Evolutionary conservation across 805 yeast species (phyloP).

Genomic region (Lipomyces spencermartinsiae): DNA sequence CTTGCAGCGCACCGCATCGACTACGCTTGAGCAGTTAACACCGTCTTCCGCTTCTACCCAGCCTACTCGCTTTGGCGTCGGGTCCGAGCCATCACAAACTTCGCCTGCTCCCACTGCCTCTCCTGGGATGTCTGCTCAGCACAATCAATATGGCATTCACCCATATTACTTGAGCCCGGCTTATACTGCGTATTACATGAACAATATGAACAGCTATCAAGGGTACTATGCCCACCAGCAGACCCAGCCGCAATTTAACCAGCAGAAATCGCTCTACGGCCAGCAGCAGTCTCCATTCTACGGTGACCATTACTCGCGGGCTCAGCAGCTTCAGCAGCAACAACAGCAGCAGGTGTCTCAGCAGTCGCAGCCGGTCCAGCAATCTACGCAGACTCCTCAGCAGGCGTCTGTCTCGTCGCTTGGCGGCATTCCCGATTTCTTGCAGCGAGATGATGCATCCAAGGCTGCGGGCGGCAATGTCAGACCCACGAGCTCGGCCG

Average conservation of each 20-base stretch:
- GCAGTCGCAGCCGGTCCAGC: constrained; percentile 24
- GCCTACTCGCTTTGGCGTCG: constrained; percentile 38
- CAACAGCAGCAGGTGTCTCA: constrained; percentile 13
- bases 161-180: constrained; percentile 40
- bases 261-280: constrained; percentile 36
- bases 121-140: constrained; percentile 33
- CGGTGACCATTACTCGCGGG: constrained; percentile 21
- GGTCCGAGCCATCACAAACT: constrained; percentile 29
- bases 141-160: constrained; percentile 36
- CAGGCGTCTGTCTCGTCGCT: constrained; percentile 31
- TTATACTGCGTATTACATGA: constrained; percentile 40
- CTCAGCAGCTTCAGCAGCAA: constrained; percentile 29
- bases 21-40: constrained; percentile 36
- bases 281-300: constrained; percentile 32
- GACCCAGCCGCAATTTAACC: constrained; percentile 34
- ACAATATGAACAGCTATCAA: constrained; percentile 30
- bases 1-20: constrained; percentile 32
- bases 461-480: constrained; percentile 24
- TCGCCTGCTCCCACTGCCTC: constrained; percentile 38
- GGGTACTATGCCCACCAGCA: constrained; percentile 39
- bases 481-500: constrained; percentile 26
- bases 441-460: constrained; percentile 35
- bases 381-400: constrained; percentile 17
- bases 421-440: constrained; percentile 39
- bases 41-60: constrained; percentile 37